Evolutionary conservation across 2,329 filamentous ascomycete genomes (phyloP).

Genomic region (Fusarium clavum): DNA sequence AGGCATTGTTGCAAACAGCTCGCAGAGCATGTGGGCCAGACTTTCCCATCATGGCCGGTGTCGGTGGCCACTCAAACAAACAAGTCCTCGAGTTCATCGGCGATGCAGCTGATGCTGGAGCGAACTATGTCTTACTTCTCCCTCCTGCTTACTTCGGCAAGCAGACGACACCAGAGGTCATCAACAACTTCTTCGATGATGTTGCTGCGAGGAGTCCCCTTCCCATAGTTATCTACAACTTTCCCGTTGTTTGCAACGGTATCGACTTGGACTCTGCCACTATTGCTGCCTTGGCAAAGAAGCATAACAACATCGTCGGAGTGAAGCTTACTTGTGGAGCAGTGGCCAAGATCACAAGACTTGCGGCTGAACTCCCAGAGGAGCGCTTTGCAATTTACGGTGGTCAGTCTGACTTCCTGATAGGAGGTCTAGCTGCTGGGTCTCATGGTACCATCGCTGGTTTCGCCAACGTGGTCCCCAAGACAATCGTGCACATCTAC

Average conservation of each 20-base stretch:
- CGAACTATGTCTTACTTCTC: constrained; percentile 70
- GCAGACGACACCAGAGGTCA: constrained; percentile 67
- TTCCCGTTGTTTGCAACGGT: constrained; percentile 75
- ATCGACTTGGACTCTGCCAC: constrained; percentile 74
- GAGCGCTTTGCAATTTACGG: constrained; percentile 74
- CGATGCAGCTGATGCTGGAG: constrained; percentile 71
- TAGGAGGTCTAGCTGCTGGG: constrained; percentile 69
- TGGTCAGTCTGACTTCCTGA: constrained; percentile 78
- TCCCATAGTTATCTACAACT: constrained; percentile 75
- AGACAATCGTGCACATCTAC: constrained; percentile 69
- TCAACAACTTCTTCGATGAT: constrained; percentile 70
- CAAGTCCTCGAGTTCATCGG: constrained; percentile 70
- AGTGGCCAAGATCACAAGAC: constrained; percentile 76
- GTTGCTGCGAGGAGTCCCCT: constrained; percentile 63
- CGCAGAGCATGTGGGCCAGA: constrained; percentile 84
- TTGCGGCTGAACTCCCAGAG: constrained; percentile 62
- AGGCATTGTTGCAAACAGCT: constrained; percentile 66
- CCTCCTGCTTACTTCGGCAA: constrained; percentile 75
- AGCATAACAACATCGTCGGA: constrained; percentile 69
- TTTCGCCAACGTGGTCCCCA: constrained; percentile 71
- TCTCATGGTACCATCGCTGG: constrained; percentile 71
- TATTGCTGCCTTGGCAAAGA: constrained; percentile 53
- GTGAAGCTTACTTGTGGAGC: constrained; percentile 79
- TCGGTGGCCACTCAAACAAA: constrained; percentile 71
- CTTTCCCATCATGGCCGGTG: constrained; percentile 84